Evolutionary conservation across 116 monocot genomes (phyloP).

Genomic region (Dioscorea cayenensis): DNA sequence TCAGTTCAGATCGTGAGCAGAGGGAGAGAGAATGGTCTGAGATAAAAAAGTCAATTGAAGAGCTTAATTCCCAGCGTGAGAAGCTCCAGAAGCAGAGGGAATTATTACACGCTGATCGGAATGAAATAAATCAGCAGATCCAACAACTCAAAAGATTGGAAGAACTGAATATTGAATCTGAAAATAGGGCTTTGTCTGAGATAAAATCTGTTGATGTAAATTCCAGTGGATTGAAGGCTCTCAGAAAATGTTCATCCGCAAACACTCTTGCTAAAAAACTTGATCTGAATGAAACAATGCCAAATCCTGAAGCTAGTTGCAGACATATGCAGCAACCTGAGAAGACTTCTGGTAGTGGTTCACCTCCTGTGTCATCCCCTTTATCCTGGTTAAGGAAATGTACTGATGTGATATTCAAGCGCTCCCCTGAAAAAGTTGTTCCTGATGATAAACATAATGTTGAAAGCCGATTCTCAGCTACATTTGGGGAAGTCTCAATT

Average conservation of each 20-base stretch:
- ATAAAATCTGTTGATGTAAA: slow-evolving; percentile 10
- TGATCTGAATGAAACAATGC: slow-evolving; percentile 7
- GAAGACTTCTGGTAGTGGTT: slow-evolving; percentile 18
- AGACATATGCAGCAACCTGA: slow-evolving; percentile 10
- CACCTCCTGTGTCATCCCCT: slow-evolving; percentile 34
- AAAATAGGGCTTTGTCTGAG: slow-evolving; percentile 43
- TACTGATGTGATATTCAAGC: slow-evolving; percentile 45
- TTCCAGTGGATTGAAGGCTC: slow-evolving; percentile 11
- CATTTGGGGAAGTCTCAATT: not conserved
- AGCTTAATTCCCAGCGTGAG: slow-evolving; percentile 62
- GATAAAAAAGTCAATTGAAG: slow-evolving; percentile 62
- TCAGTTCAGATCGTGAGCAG: slow-evolving; percentile 50
- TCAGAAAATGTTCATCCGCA: slow-evolving; percentile 9
- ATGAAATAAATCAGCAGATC: slow-evolving; percentile 55
- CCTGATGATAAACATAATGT: slow-evolving; percentile 6
- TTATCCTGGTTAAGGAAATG: slow-evolving; percentile 73
- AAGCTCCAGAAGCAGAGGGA: slow-evolving; percentile 90
- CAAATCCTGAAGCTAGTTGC: slow-evolving; percentile 6
- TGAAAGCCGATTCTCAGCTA: slow-evolving; percentile 1
- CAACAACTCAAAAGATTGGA: slow-evolving; percentile 60
- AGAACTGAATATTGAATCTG: slow-evolving; percentile 42
- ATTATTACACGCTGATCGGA: slow-evolving; percentile 52
- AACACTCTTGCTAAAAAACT: not conserved
- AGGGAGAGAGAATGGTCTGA: slow-evolving; percentile 80
- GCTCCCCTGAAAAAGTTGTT: slow-evolving; percentile 37